Base-by-base conservation (phyloP, 2,329 filamentous ascomycete species). In the Hymenoscyphus repandus region DNA sequence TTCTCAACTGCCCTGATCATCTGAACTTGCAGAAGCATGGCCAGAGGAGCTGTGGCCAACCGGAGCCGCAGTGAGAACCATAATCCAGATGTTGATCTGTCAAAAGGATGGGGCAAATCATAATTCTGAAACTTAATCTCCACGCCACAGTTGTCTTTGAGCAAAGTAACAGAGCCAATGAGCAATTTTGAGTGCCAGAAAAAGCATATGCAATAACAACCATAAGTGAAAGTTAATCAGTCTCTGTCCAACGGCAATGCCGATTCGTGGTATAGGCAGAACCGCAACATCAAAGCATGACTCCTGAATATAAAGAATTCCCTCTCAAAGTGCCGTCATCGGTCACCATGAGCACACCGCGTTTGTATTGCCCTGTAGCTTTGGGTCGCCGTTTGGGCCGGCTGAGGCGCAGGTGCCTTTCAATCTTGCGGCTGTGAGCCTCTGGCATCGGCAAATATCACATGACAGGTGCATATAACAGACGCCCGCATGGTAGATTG, bases 391-490 rank as follows among this genome's bases (percentile, higher is more conserved):
- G 34, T 5, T 5, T 31, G 13, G 46, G 46, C 46, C 46, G 39
- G 27, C 27, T 42, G 46, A 49, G 46, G 46, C 46, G 46, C 46
- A 42, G 46, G 13, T 18, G 38, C 15, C 12, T 13, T 27, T 13
- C 34, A 3, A 13, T 41, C 40, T 43, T 22, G 40, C 40, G 40
- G 40, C 40, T 43, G 40, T 42, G 40, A 42, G 17, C 40, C 12
- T 12, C 5, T 31, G 22, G 30, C 20, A 6, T 34, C 17, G 32
- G 7, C 5, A n/a, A 39, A 38, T n/a, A 18, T 47, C 45, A 47
- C 45, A 40, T 20, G 45, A 47, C 45, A 40, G 30, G 36, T 47
- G 45, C 27, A 45, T 45, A 10, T n/a, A 36, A 34, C 22, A 10
- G 22, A 18, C 45, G 30, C 40, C 9, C 40, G 45, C 45, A 47